Conservation (phyloP, 2,329 filamentous ascomycete genomes). For the Thielaviopsis cerberus region DNA sequence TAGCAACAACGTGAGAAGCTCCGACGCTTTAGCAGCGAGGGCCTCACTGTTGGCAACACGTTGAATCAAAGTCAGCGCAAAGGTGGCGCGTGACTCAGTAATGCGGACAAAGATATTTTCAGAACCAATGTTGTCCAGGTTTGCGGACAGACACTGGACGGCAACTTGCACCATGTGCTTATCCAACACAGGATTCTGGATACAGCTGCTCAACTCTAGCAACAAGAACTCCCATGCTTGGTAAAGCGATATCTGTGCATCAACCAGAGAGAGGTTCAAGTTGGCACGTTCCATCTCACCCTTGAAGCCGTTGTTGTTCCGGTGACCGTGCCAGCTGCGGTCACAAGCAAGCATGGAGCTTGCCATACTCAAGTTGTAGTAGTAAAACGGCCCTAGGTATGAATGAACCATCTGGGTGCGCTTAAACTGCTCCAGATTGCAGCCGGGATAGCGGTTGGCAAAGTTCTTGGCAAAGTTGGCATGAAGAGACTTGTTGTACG, state of each 20-base stretch:
- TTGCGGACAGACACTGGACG: slow-evolving; percentile 59
- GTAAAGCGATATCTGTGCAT: slow-evolving; percentile 75
- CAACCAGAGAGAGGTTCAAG: slow-evolving; percentile 74
- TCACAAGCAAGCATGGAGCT: slow-evolving; percentile 60
- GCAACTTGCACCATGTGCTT: slow-evolving; percentile 57
- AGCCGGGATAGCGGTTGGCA: slow-evolving; percentile 53
- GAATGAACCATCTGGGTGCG: slow-evolving; percentile 47
- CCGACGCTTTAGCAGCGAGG: slow-evolving; percentile 30
- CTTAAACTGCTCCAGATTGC: slow-evolving; percentile 62
- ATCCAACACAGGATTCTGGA: slow-evolving; percentile 37
- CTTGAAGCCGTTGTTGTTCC: slow-evolving; percentile 51
- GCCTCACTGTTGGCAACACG: slow-evolving; percentile 45
- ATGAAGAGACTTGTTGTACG: slow-evolving; percentile 78
- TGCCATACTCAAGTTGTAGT: slow-evolving; percentile 64
- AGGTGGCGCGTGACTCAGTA: slow-evolving; percentile 55
- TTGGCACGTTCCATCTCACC: slow-evolving; percentile 77
- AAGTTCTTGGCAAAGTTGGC: slow-evolving; percentile 74
- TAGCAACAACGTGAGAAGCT: slow-evolving; percentile 32
- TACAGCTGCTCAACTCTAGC: slow-evolving; percentile 56
- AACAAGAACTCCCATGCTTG: slow-evolving; percentile 79
- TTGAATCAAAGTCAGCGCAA: slow-evolving; percentile 68
- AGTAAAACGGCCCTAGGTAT: slow-evolving; percentile 57
- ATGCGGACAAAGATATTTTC: slow-evolving; percentile 69
- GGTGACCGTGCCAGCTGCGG: slow-evolving; percentile 53
- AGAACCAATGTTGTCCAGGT: slow-evolving; percentile 51